Evolutionary conservation across 2,329 filamentous ascomycete genomes (phyloP).

Genomic region (Xylariaceae sp.): DNA sequence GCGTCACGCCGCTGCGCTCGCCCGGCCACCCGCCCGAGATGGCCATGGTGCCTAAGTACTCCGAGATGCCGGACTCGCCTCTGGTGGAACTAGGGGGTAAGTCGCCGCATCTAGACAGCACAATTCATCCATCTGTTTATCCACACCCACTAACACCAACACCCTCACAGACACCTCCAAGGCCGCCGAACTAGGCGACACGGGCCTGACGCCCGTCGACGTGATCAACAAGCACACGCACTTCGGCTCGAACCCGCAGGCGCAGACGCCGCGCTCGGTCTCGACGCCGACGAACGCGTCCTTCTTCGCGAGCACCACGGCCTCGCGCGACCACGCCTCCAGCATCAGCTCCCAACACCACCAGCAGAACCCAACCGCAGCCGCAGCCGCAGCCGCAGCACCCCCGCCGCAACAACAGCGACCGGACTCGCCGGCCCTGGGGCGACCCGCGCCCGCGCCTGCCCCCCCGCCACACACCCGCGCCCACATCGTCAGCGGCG

Average conservation of each 20-base stretch:
- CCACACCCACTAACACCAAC: slow-evolving; percentile 6
- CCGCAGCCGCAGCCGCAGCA: slow-evolving; percentile 1
- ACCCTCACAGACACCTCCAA: slow-evolving; percentile 45
- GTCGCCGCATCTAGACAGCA: slow-evolving; percentile 15
- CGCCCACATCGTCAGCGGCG: slow-evolving; percentile 38
- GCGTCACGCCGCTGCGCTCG: slow-evolving; percentile 24
- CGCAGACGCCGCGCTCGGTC: slow-evolving; percentile 20
- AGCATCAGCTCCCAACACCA: slow-evolving; percentile 25
- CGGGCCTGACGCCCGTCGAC: slow-evolving; percentile 43
- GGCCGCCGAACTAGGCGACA: slow-evolving; percentile 49
- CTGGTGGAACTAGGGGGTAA: slow-evolving; percentile 53
- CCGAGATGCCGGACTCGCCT: slow-evolving; percentile 49
- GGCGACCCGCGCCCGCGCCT: neutral
- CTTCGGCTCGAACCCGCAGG: slow-evolving; percentile 27
- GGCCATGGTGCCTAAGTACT: slow-evolving; percentile 21
- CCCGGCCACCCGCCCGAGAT: slow-evolving; percentile 9
- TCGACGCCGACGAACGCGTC: slow-evolving; percentile 34
- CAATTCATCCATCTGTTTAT: neutral
- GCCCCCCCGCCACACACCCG: neutral
- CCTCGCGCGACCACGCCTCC: slow-evolving; percentile 38
- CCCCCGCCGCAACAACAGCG: slow-evolving; percentile 11
- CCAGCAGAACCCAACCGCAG: slow-evolving; percentile 4
- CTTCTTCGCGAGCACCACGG: slow-evolving; percentile 30
- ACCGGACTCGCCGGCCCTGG: slow-evolving; percentile 33
- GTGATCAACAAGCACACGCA: slow-evolving; percentile 43